phyloP scores from a whole-genome alignment of 768 basidiomycete species.

The Rubroboletus pulcherrimus region DNA sequence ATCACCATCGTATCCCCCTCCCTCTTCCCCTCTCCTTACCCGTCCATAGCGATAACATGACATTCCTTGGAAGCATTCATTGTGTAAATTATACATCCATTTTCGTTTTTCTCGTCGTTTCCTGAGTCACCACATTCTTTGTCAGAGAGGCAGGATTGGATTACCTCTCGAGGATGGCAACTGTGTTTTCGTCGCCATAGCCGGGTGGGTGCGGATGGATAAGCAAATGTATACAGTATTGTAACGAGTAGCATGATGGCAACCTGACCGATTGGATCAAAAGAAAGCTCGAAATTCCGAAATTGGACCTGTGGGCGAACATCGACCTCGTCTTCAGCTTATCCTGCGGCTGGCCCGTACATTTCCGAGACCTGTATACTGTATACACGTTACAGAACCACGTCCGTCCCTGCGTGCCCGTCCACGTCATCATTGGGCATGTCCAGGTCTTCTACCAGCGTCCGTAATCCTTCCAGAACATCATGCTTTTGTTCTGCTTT shows the following conservation, averaged over 20 bases:
- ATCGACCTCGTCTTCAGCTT: too few species aligned
- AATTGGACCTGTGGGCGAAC: too few species aligned
- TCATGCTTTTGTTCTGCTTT: slow-evolving; percentile 46
- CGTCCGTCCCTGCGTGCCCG: neutral
- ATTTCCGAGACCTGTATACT: too few species aligned
- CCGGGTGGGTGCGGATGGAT: neutral
- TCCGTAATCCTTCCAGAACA: slow-evolving; percentile 28
- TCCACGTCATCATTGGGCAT: neutral
- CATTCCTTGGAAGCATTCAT: neutral
- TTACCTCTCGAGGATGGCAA: too few species aligned
- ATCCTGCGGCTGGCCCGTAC: too few species aligned
- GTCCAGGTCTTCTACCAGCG: slow-evolving; percentile 30
- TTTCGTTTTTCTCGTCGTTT: neutral
- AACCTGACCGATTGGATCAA: too few species aligned
- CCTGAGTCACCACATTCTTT: neutral
- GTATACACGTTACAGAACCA: slow-evolving; percentile 4
- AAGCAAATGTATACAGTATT: neutral
- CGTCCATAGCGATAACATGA: neutral
- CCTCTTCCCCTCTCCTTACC: too few species aligned
- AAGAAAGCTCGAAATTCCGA: too few species aligned
- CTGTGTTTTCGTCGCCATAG: neutral
- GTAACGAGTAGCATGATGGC: too few species aligned
- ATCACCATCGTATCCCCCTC: neutral
- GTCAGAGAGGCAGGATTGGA: neutral
- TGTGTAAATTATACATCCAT: neutral